phyloP scores from a whole-genome alignment of 495 filamentous ascomycete species.

The Umbilicaria muhlenbergii region DNA sequence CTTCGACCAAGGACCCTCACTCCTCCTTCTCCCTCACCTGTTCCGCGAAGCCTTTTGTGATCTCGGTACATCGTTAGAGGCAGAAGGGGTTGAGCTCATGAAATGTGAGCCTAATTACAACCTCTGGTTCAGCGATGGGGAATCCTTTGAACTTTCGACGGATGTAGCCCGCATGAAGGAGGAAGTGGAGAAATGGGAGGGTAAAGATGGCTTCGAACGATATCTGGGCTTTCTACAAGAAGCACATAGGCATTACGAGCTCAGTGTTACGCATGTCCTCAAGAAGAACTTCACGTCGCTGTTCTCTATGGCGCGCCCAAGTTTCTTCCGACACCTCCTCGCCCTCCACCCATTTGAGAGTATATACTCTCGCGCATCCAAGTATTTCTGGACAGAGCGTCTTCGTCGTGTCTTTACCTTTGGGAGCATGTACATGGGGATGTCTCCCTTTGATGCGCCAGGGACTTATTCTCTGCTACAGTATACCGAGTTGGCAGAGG shows the following conservation, averaged over 20 bases:
- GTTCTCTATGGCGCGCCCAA: constrained; percentile 31
- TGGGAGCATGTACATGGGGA: constrained; percentile 65
- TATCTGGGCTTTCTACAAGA: constrained; percentile 47
- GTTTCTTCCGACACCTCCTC: constrained; percentile 35
- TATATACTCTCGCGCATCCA: constrained; percentile 39
- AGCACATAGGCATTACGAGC: constrained; percentile 47
- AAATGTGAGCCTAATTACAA: constrained; percentile 61
- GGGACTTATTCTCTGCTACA: constrained; percentile 57
- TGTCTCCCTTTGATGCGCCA: constrained; percentile 57
- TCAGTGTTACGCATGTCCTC: constrained; percentile 43
- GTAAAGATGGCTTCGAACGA: constrained; percentile 43
- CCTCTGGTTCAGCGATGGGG: constrained; percentile 49
- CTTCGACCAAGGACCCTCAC: constrained; percentile 58
- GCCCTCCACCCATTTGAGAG: constrained; percentile 48
- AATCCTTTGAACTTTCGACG: constrained; percentile 38
- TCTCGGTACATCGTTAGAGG: constrained; percentile 40
- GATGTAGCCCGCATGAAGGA: constrained; percentile 46
- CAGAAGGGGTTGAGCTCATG: constrained; percentile 41
- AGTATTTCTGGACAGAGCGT: constrained; percentile 51
- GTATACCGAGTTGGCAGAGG: constrained; percentile 56
- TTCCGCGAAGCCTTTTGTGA: constrained; percentile 49
- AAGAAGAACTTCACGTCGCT: constrained; percentile 43
- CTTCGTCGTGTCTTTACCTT: constrained; percentile 54
- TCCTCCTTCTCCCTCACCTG: constrained; percentile 49
- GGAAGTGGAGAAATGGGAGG: constrained; percentile 53